Base-by-base conservation (phyloP, 306 rosid species). In the Pyrus communis region DNA sequence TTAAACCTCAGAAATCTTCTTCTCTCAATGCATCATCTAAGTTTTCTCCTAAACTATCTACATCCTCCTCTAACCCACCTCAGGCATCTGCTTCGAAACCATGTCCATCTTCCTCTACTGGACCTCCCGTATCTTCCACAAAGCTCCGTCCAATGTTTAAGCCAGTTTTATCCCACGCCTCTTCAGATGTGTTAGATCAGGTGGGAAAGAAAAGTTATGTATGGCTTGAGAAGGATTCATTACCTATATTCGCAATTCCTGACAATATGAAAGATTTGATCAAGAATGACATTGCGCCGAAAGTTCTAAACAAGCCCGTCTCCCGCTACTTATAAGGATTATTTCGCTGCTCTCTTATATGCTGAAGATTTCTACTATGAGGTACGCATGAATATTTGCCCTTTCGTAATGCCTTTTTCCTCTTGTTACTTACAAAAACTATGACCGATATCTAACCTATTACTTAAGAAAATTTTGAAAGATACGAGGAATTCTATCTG, bases 341-440 rank as follows among this genome's bases (percentile, higher is more conserved):
- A 71, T 78, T 86, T 86, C 74, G 78, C 87, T 23, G 80, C 89
- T 69, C 75, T 83, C 5, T 45, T 81, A 58, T 79, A 83, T 76
- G 79, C 84, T 3, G 89, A 86, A 79, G 84, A 86, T 1, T 81
- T 67, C 80, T 78, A 83, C 59, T 31, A 17, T 21, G 77, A 83
- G 84, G 89, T 83, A 78, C 18, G 67, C 63, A 15, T 43, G 8
- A 42, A 30, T 64, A 13, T 35, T 25, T 9, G 46, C 22, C 21
- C 11, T 1, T 43, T 58, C 61, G 52, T 31, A 9, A 66, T 51
- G 63, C 27, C 18, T n/a, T 17, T 57, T 73, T 49, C 43, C 9
- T 46, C 33, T 12, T 51, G 55, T 17, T 71, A 5, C 21, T 61
- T 59, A 23, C 23, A 15, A 58, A 58, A 22, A 58, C 45, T 7